phyloP scores from a whole-genome alignment of 192 early-diverging fungal genomes.

The Linnemannia exigua region DNA sequence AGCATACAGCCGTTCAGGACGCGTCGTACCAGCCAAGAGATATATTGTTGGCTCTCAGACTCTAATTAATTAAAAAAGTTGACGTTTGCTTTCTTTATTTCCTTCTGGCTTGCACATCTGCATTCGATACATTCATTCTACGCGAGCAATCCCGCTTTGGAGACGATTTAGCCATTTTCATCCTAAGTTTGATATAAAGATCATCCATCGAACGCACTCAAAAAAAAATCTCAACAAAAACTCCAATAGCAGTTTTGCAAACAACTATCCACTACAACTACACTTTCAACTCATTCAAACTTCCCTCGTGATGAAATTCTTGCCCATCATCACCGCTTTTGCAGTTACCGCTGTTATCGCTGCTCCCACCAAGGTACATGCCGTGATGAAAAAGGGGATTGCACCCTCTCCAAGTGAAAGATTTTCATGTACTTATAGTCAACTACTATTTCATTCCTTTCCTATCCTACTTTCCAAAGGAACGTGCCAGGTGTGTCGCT shows the following conservation, averaged over 20 bases:
- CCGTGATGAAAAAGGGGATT: not conserved
- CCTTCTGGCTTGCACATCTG: not conserved
- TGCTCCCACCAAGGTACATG: conserved; percentile 26
- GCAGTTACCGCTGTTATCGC: conserved; percentile 31
- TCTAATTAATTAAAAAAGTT: conserved; percentile 13
- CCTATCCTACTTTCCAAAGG: conserved; percentile 3
- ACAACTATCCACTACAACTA: not conserved
- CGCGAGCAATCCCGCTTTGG: not conserved
- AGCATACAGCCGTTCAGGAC: too few relatives aligned
- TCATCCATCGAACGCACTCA: conserved; percentile 12
- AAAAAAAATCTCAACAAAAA: conserved; percentile 26
- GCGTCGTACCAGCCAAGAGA: too few relatives aligned
- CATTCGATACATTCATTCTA: not conserved
- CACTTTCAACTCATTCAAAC: conserved; percentile 1
- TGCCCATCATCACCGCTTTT: conserved; percentile 25
- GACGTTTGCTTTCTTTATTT: conserved; percentile 1
- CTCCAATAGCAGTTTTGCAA: conserved; percentile 12
- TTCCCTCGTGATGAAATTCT: conserved; percentile 26
- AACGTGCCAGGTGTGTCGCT: conserved; percentile 20
- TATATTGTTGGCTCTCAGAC: conserved; percentile 19
- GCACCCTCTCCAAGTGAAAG: not conserved
- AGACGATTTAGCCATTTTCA: not conserved
- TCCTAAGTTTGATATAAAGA: conserved; percentile 1
- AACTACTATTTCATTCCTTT: not conserved
- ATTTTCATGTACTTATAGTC: conserved; percentile 11